Evolutionary conservation across 306 rosid species (phyloP).

Genomic region (Rosa lucieae): DNA sequence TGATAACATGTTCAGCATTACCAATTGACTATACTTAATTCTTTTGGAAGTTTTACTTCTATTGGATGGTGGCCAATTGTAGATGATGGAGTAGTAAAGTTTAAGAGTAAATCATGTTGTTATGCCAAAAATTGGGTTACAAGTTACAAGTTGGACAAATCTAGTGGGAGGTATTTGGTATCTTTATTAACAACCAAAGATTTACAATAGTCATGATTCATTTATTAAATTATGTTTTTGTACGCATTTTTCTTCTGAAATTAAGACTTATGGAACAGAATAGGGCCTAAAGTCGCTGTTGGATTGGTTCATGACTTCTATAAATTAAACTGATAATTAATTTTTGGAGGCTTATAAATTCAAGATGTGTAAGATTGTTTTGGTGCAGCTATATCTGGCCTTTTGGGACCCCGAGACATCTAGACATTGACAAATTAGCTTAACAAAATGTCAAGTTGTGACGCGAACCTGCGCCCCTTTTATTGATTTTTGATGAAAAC

Average conservation of each 20-base stretch:
- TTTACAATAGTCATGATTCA: background rate
- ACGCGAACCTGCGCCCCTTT: conserved; percentile 13
- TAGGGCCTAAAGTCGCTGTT: background rate
- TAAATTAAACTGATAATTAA: background rate
- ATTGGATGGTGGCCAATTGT: conserved; percentile 5
- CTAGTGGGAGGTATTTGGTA: conserved; percentile 3
- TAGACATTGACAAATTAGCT: conserved; percentile 6
- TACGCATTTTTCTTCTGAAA: background rate
- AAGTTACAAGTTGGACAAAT: background rate
- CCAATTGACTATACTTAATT: background rate
- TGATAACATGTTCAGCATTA: background rate
- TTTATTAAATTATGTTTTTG: background rate
- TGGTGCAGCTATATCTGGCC: conserved; percentile 8
- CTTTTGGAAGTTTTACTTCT: background rate
- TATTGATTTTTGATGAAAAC: conserved; percentile 16
- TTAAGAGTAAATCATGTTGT: conserved; percentile 10
- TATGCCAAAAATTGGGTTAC: background rate
- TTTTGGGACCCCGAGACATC: background rate
- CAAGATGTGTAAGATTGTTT: background rate
- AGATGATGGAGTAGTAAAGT: conserved; percentile 20
- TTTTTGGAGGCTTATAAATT: background rate
- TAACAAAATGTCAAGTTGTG: conserved; percentile 7
- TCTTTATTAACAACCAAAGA: background rate
- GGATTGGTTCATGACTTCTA: background rate
- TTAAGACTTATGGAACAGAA: background rate